phyloP scores from a whole-genome alignment of 1,139 yeast genomes.

The Magnusiomyces ingens region DNA sequence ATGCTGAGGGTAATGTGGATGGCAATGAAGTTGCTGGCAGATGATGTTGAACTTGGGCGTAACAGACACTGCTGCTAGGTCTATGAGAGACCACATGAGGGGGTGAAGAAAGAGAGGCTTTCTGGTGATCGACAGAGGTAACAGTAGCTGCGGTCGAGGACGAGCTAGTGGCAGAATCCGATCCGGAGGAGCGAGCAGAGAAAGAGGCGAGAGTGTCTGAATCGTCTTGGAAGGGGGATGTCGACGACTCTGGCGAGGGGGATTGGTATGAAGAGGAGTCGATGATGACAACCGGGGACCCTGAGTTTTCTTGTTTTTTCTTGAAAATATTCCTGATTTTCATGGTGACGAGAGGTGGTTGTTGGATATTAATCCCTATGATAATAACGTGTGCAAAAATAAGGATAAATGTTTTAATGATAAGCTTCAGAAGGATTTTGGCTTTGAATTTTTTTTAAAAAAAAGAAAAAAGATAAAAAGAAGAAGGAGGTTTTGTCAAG shows the following conservation, averaged over 20 bases:
- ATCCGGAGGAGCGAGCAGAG: neutral
- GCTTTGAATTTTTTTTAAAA: too few species aligned
- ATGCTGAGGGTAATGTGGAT: neutral
- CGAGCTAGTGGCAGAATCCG: neutral
- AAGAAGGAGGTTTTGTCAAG: neutral
- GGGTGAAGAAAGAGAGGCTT: neutral
- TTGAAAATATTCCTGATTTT: conserved; percentile 2
- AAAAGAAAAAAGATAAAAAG: neutral
- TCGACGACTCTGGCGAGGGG: neutral
- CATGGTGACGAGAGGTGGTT: neutral
- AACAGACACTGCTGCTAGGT: too few species aligned
- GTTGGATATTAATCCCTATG: neutral
- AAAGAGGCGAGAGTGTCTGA: neutral
- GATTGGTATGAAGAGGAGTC: neutral
- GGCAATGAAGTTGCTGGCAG: neutral
- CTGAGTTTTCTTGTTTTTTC: neutral
- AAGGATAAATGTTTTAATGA: neutral
- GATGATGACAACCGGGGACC: neutral
- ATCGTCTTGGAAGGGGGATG: neutral
- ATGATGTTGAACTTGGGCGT: neutral
- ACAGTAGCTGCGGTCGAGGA: neutral
- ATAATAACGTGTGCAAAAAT: neutral
- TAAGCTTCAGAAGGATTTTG: neutral
- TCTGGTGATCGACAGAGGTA: neutral
- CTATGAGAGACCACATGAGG: neutral